Evolutionary conservation across 2,329 filamentous ascomycete genomes (phyloP).

Genomic region (Paraphaeosphaeria sporulosa): DNA sequence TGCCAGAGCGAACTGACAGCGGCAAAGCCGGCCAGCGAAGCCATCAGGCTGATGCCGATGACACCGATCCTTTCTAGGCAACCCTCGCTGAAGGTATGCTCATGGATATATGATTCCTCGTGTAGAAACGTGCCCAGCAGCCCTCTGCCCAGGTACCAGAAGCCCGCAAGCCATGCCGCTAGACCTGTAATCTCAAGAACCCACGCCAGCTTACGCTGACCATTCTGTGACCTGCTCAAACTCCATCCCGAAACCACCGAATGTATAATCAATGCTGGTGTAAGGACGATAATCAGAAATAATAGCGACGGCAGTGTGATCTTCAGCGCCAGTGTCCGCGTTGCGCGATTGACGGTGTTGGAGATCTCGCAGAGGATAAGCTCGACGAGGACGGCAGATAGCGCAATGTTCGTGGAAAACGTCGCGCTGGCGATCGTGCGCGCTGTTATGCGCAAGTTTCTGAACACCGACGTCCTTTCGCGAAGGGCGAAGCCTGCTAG

Average conservation of each 20-base stretch:
- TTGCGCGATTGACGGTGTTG: constrained; percentile 72
- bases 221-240: constrained; percentile 66
- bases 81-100: constrained; percentile 61
- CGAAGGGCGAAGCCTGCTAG: constrained; percentile 55
- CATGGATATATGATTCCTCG: constrained; percentile 51
- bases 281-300: constrained; percentile 74
- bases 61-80: constrained; percentile 75
- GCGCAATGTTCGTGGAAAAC: constrained; percentile 78
- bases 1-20: constrained; percentile 90
- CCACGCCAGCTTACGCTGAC: constrained; percentile 69
- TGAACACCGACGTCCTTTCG: constrained; percentile 32
- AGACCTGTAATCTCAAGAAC: constrained; percentile 69
- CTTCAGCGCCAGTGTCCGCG: constrained; percentile 72
- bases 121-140: constrained; percentile 64
- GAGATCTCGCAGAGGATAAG: constrained; percentile 86
- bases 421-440: constrained; percentile 64
- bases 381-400: constrained; percentile 79
- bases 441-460: constrained; percentile 49
- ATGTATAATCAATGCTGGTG: constrained; percentile 81
- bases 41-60: constrained; percentile 87
- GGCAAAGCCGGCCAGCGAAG: constrained; percentile 85
- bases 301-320: constrained; percentile 75
- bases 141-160: constrained; percentile 77
- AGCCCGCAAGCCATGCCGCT: constrained; percentile 71
- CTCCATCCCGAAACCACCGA: constrained; percentile 69